Base-by-base conservation (phyloP, 805 yeast species). In the Nakazawaea molendinolei region DNA sequence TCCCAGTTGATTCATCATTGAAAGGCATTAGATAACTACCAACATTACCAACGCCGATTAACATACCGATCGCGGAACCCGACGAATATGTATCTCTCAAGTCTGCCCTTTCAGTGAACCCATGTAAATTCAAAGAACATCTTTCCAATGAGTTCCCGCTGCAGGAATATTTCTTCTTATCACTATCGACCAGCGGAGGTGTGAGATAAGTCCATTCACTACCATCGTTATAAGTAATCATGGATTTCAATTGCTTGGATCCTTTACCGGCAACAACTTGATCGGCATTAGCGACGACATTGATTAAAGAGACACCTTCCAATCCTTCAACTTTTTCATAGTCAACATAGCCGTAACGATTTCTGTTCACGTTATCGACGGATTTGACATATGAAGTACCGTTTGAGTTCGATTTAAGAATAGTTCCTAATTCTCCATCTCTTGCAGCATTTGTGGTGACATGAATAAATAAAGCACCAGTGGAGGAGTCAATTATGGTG, bases 21-120 rank as follows among this genome's bases (percentile, higher is more conserved):
- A 57, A 52, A 1, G 48, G 35, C 5, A 58, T 61, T 36, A 90
- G 60, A 7, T 47, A 42, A 20, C 67, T 71, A 5, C 97, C 97
- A 34, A 86, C 95, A 52, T 83, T 87, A 21, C 98, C 98, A n/a
- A 83, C 75, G n/a, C 83, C 97, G 45, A 92, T 65, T 70, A 90
- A 60, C 60, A 87, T 60, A 1, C 98, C 98, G 14, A 81, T 68
- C 0, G 97, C 97, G 8, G 95, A 80, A 0, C 85, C 77, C 0
- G 97, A 87, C 0, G 95, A 82, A 47, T 65, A 85, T 0, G 95
- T 80, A 51, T 90, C 97, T 48, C 95, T 71, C 38, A 72, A 69
- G 54, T 89, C 97, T 3, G 61, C 60, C 44, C 96, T 69, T 55
- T 90, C 97, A 2, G 97, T 89, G 55, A 72, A 89, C 0, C 97